Percentiles rank a stretch among this genome's conserved stretches.
phyloP scores from a whole-genome alignment of 2,329 filamentous ascomycete species.

The Microdochium trichocladiopsis region DNA sequence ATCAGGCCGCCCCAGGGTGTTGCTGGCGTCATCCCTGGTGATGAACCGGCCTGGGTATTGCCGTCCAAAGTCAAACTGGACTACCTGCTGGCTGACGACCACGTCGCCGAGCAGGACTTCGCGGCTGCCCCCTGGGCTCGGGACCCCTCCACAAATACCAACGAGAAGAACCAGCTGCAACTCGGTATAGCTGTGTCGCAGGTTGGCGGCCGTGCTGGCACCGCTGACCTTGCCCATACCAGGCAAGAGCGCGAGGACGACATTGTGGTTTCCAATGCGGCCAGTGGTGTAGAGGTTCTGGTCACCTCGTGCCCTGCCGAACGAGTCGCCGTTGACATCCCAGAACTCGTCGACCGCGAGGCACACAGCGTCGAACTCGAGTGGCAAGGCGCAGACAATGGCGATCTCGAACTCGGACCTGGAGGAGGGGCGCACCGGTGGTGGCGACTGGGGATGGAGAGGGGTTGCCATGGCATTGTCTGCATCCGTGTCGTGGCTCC shows the following conservation, averaged over 20 bases:
- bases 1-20: conserved; percentile 1
- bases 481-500: no score
- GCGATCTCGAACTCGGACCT: conserved; percentile 14
- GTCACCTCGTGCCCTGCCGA: conserved; percentile 6
- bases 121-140: neutral
- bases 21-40: conserved; percentile 7
- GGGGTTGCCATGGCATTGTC: no score
- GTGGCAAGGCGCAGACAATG: conserved; percentile 16
- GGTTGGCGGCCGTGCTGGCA: conserved; percentile 6
- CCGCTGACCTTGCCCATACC: conserved; percentile 9
- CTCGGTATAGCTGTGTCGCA: conserved; percentile 7
- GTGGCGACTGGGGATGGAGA: no score
- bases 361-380: conserved; percentile 12
- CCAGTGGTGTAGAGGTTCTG: conserved; percentile 11
- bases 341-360: conserved; percentile 13
- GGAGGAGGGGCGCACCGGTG: no score
- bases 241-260: conserved; percentile 12
- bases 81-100: conserved; percentile 2
- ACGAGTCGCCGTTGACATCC: conserved; percentile 3
- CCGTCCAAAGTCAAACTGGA: conserved; percentile 3
- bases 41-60: conserved; percentile 2
- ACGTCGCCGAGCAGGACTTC: conserved; percentile 7
- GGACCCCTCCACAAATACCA: conserved; percentile 13
- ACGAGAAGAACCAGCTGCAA: conserved; percentile 10
- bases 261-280: conserved; percentile 11